Conservation (phyloP, 371 early-diverging fungal genomes). For the Mucor saturninus region DNA sequence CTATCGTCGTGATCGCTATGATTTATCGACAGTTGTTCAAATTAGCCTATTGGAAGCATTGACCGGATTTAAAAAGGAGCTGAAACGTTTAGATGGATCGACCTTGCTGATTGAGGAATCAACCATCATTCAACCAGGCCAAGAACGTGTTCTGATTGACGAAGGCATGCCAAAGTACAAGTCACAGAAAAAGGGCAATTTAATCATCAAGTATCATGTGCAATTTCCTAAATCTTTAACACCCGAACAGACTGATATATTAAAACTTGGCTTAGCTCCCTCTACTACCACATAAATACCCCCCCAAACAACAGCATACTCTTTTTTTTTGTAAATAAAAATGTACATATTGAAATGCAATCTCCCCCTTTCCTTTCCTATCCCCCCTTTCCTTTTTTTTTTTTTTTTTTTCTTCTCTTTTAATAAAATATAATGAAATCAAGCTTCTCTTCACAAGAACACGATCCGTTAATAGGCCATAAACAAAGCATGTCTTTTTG, state of each 20-base stretch:
- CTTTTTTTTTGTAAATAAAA: neutral
- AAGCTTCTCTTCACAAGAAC: neutral
- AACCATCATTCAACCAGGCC: conserved; percentile 66
- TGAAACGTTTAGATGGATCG: conserved; percentile 83
- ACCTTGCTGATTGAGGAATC: conserved; percentile 38
- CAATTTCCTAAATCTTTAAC: conserved; percentile 64
- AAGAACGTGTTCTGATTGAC: conserved; percentile 68
- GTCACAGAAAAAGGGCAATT: conserved; percentile 84
- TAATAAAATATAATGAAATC: neutral
- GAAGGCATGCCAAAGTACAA: conserved; percentile 95
- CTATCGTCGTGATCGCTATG: conserved; percentile 88
- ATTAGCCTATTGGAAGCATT: conserved; percentile 83
- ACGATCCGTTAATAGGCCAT: too few relatives aligned
- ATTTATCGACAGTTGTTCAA: conserved; percentile 69
- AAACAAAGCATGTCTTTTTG: conserved; percentile 23
- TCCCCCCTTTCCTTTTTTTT: neutral
- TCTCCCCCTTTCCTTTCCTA: neutral
- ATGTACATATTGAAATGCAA: neutral
- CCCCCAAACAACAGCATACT: neutral
- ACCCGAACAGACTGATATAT: neutral
- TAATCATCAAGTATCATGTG: conserved; percentile 75
- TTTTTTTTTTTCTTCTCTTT: neutral
- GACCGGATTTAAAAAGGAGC: conserved; percentile 64
- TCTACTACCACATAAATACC: neutral
- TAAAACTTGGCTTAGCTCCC: neutral